Conservation (phyloP, 179 eudicot species). For the Amaranthus tricolor region DNA sequence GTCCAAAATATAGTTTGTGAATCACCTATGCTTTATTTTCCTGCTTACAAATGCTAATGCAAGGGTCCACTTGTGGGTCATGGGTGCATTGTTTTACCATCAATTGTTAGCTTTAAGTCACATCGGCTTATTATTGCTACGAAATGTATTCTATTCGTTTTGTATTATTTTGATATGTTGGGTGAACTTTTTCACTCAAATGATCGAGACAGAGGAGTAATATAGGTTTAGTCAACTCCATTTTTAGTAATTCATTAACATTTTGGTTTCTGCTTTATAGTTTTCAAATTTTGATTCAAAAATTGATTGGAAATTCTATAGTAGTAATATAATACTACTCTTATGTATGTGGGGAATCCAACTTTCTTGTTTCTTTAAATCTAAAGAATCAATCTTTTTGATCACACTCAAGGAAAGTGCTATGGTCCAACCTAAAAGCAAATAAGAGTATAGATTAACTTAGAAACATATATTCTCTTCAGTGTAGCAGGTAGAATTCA, state of each 20-base stretch:
- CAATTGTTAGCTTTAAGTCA: constrained; percentile 16
- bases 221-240: background rate
- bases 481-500: constrained; percentile 5
- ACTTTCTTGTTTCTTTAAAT: constrained; percentile 1
- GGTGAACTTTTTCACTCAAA: too few species aligned
- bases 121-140: background rate
- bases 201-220: background rate
- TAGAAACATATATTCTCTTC: constrained; percentile 17
- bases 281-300: background rate
- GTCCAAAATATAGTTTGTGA: constrained; percentile 5
- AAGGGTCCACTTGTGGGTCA: constrained; percentile 31
- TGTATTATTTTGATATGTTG: background rate
- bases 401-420: constrained; percentile 21
- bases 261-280: background rate
- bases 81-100: constrained; percentile 28
- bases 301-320: background rate
- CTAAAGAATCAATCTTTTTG: constrained; percentile 25
- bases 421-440: background rate
- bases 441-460: constrained; percentile 5
- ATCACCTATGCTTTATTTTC: constrained; percentile 4
- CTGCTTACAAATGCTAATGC: constrained; percentile 3
- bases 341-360: background rate
- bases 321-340: background rate
- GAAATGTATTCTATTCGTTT: background rate
- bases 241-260: background rate